Conservation (phyloP, 148 eudicot species). For the Rhododendron ferrugineum region DNA sequence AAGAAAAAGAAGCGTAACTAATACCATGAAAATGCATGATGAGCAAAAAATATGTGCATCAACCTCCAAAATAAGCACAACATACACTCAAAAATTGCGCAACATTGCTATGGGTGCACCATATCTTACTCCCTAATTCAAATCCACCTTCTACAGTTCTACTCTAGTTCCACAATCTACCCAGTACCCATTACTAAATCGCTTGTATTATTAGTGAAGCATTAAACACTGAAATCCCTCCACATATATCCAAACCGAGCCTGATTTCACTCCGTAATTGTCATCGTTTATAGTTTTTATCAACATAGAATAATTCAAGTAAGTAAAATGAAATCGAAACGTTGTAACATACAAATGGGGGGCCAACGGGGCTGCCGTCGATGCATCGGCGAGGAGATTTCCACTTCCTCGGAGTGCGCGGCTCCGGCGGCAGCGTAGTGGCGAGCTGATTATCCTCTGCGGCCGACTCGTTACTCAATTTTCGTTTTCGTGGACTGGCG, state of each 20-base stretch:
- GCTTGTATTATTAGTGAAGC: not conserved
- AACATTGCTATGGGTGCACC: not conserved
- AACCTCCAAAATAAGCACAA: not conserved
- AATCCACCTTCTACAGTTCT: not conserved
- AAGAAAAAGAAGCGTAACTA: not conserved
- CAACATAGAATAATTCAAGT: too few relatives aligned
- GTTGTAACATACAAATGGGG: slow-evolving; percentile 29
- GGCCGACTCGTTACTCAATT: slow-evolving; percentile 39
- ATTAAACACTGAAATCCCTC: not conserved
- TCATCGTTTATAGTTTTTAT: too few relatives aligned
- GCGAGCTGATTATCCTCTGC: slow-evolving; percentile 17
- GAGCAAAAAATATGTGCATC: not conserved
- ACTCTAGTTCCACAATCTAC: not conserved
- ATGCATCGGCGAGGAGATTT: slow-evolving; percentile 64
- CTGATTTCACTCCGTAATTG: not conserved
- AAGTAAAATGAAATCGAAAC: not conserved
- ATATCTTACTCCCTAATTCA: not conserved
- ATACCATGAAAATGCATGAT: too few relatives aligned
- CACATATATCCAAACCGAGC: not conserved
- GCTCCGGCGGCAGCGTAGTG: slow-evolving; percentile 13
- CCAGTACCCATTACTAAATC: not conserved
- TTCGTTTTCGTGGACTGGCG: slow-evolving; percentile 46
- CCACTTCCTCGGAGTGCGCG: slow-evolving; percentile 24
- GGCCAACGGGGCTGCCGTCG: slow-evolving; percentile 36
- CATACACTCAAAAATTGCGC: not conserved